phyloP scores from a whole-genome alignment of 192 early-diverging fungal species.

The Coemansia sp. region DNA sequence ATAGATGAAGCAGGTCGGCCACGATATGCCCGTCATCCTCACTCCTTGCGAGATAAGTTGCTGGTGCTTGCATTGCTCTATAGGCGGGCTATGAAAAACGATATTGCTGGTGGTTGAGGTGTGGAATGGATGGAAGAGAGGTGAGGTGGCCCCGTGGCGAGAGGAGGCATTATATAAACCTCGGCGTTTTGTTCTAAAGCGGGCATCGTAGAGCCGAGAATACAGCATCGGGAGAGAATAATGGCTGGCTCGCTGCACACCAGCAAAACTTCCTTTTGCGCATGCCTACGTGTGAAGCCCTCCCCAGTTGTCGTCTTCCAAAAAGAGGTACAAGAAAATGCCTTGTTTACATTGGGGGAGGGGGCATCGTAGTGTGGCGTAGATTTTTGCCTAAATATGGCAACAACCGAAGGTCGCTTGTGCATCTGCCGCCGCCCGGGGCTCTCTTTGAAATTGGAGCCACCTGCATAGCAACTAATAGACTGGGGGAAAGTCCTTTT shows the following conservation, averaged over 20 bases:
- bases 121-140: neutral
- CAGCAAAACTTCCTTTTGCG: neutral
- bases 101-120: neutral
- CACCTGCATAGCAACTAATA: neutral
- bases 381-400: neutral
- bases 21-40: slow-evolving; percentile 2
- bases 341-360: no score
- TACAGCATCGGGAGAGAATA: neutral
- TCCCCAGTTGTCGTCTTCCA: no score
- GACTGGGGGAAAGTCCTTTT: neutral
- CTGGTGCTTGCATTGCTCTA: neutral
- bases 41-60: neutral
- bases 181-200: neutral
- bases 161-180: neutral
- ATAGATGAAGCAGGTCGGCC: slow-evolving; percentile 18
- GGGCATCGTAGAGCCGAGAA: neutral
- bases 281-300: no score
- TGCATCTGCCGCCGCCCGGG: neutral
- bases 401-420: neutral
- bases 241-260: neutral
- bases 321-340: no score
- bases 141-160: neutral
- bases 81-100: neutral
- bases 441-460: neutral
- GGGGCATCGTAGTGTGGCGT: no score